Evolutionary conservation across 805 yeast genomes (phyloP).

Genomic region (Candida methanosorbosa): DNA sequence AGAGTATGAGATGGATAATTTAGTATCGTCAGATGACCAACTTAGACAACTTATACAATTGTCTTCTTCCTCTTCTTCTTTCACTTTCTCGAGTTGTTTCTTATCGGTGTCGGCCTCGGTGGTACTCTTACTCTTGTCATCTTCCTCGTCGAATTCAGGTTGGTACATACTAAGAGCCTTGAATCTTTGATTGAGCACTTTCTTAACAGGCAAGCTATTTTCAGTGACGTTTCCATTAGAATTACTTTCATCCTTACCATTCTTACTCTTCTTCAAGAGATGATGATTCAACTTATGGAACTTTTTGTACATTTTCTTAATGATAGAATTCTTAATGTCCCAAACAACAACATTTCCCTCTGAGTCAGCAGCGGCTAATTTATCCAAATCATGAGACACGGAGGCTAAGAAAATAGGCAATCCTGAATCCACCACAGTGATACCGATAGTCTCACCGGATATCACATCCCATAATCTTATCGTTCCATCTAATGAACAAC

Average conservation of each 20-base stretch:
- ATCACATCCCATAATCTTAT: constrained; percentile 58
- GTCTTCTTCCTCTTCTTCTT: background rate
- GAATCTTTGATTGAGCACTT: background rate
- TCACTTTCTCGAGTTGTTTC: background rate
- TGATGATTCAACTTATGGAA: background rate
- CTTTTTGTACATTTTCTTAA: background rate
- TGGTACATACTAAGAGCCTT: constrained; percentile 16
- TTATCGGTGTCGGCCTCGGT: background rate
- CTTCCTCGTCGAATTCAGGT: constrained; percentile 1
- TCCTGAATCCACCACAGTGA: constrained; percentile 33
- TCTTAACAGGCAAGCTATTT: background rate
- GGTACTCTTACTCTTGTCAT: background rate
- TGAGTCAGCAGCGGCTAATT: constrained; percentile 57
- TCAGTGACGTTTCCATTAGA: background rate
- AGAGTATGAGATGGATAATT: constrained; percentile 18
- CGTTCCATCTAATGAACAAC: constrained; percentile 65
- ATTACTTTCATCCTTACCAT: background rate
- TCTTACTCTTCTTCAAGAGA: background rate
- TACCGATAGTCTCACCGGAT: constrained; percentile 29
- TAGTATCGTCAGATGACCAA: constrained; percentile 17
- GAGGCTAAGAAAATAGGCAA: constrained; percentile 46
- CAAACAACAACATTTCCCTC: constrained; percentile 52
- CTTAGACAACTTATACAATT: constrained; percentile 12
- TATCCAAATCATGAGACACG: constrained; percentile 39
- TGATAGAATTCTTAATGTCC: constrained; percentile 22